Evolutionary conservation across 495 filamentous ascomycete species (phyloP).

Genomic region (Xylaria telfairii): DNA sequence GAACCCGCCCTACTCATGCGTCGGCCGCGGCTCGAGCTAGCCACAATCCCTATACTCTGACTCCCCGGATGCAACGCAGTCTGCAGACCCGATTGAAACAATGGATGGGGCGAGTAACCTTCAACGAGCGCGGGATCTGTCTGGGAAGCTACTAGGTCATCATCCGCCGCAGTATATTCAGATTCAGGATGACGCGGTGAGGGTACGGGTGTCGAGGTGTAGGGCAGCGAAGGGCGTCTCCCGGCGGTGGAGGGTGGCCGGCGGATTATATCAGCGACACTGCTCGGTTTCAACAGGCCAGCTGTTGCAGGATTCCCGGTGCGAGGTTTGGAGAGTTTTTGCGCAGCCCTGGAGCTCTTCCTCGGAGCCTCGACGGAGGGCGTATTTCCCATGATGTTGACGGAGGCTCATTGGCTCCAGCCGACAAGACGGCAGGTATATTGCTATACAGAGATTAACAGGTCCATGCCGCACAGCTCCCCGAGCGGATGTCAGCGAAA

Average conservation of each 20-base stretch:
- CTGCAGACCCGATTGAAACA: constrained; percentile 34
- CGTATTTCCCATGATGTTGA: constrained; percentile 52
- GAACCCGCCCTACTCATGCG: constrained; percentile 27
- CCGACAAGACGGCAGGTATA: constrained; percentile 38
- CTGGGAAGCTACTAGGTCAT: not conserved
- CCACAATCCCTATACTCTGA: constrained; percentile 24
- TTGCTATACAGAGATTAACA: constrained; percentile 49
- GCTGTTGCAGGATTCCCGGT: constrained; percentile 51
- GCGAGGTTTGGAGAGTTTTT: constrained; percentile 57
- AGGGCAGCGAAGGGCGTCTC: constrained; percentile 41
- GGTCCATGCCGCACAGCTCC: constrained; percentile 47
- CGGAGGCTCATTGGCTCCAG: constrained; percentile 27
- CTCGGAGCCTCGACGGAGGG: constrained; percentile 49
- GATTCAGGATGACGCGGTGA: constrained; percentile 26
- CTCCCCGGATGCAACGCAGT: constrained; percentile 27
- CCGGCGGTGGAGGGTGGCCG: constrained; percentile 25
- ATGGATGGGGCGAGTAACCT: constrained; percentile 25
- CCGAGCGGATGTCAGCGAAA: constrained; percentile 27
- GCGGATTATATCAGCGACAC: constrained; percentile 38
- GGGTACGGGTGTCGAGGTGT: constrained; percentile 28
- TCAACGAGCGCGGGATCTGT: constrained; percentile 7
- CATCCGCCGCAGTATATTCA: not conserved
- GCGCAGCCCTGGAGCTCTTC: constrained; percentile 43
- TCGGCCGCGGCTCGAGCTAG: constrained; percentile 21
- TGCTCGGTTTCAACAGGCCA: constrained; percentile 50